Evolutionary conservation across 768 basidiomycete species (phyloP), one percentile per base, ranked within the genome.

Genomic region (Hygrophorus russula): DNA sequence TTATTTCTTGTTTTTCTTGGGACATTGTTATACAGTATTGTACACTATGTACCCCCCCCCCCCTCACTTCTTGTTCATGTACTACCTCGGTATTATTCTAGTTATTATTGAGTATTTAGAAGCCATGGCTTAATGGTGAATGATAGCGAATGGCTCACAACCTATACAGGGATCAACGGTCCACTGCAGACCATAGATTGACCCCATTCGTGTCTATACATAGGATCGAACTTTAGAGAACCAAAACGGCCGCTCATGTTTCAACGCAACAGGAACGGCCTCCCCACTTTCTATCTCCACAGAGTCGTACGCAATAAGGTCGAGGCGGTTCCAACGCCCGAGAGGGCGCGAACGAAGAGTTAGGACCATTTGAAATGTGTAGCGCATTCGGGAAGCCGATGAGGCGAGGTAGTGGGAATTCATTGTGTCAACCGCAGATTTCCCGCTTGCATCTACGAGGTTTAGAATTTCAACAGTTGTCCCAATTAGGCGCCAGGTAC

Each of bases 171-270:
- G n/a, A n/a, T n/a, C n/a, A n/a, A n/a, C n/a, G n/a, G n/a, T n/a
- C n/a, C n/a, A n/a, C n/a, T n/a, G n/a, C n/a, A n/a, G n/a, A n/a
- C n/a, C n/a, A n/a, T n/a, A n/a, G n/a, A n/a, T n/a, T n/a, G n/a
- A n/a, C n/a, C n/a, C n/a, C n/a, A n/a, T 68, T 11, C 40, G 5
- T 27, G 10, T 14, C 41, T 44, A 48, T 41, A 43, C 46, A 49
- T 80, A 88, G 33, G 82, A 89, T 56, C 72, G 71, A 51, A 91
- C 87, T 61, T 85, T 91, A 33, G 89, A 92, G 62, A 96, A 96
- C 80, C 85, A 92, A 59, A 88, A 94, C n/a, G 89, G 77, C 43
- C 86, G 71, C 57, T 91, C 88, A 51, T 91, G 78, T 55, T 86
- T 88, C 51, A 92, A 62, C 8, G 76, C 66, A 20, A 94, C 64